phyloP scores from a whole-genome alignment of 2,329 filamentous ascomycete species.

The Stylonectria norvegica region DNA sequence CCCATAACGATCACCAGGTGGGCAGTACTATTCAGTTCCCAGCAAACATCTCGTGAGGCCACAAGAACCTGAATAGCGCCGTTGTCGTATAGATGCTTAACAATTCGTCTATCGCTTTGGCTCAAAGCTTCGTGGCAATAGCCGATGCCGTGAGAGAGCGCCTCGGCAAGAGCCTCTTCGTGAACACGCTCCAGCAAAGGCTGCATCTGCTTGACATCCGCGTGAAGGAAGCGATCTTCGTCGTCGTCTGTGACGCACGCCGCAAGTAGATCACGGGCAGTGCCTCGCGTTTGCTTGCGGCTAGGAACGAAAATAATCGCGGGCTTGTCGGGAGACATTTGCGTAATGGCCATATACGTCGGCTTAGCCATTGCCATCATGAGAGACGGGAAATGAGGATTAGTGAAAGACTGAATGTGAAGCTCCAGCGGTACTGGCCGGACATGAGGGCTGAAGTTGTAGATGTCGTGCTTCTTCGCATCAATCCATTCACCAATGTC shows the following conservation, averaged over 20 bases:
- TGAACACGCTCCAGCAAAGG: slow-evolving; percentile 80
- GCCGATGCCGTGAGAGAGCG: slow-evolving; percentile 87
- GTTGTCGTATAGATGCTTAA: slow-evolving; percentile 84
- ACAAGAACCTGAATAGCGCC: slow-evolving; percentile 84
- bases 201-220: slow-evolving; percentile 74
- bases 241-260: slow-evolving; percentile 85
- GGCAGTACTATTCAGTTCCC: slow-evolving; percentile 85
- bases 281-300: slow-evolving; percentile 86
- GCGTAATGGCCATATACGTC: slow-evolving; percentile 81
- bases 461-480: slow-evolving; percentile 95
- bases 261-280: slow-evolving; percentile 82
- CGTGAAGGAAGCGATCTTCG: slow-evolving; percentile 89
- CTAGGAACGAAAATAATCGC: slow-evolving; percentile 89
- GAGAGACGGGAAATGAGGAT: slow-evolving; percentile 93
- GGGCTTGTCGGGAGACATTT: slow-evolving; percentile 84
- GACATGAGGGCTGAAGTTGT: slow-evolving; percentile 94
- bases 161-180: slow-evolving; percentile 82
- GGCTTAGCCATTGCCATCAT: slow-evolving; percentile 99
- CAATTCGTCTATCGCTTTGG: slow-evolving; percentile 85
- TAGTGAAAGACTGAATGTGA: slow-evolving; percentile 91
- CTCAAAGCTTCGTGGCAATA: slow-evolving; percentile 96
- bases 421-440: slow-evolving; percentile 87
- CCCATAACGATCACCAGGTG: slow-evolving; percentile 96
- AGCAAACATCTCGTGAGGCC: slow-evolving; percentile 81
- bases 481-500: slow-evolving; percentile 98